Conservation (phyloP, 805 yeast species). For the Barnettozyma siamensis region DNA sequence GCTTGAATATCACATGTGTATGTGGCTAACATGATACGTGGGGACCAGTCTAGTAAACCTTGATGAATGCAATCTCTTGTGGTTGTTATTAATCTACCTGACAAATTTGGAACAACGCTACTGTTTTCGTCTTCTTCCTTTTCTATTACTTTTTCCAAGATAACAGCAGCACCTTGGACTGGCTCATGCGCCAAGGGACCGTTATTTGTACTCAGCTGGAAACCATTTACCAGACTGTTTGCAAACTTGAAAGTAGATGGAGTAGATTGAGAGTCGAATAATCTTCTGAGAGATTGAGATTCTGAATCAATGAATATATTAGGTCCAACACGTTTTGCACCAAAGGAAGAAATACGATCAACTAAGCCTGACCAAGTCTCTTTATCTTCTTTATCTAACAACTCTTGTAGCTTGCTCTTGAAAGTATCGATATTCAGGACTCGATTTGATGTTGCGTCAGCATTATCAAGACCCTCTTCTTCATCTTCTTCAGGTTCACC, state of each 20-base stretch:
- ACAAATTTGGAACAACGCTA: slow-evolving; percentile 37
- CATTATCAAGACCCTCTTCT: slow-evolving; percentile 22
- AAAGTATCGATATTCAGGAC: slow-evolving; percentile 27
- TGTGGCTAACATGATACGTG: slow-evolving; percentile 87
- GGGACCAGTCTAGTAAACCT: slow-evolving; percentile 74
- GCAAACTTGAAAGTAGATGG: slow-evolving; percentile 36
- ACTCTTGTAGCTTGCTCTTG: slow-evolving; percentile 27
- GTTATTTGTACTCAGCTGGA: slow-evolving; percentile 70
- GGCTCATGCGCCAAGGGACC: slow-evolving; percentile 92
- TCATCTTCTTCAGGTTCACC: slow-evolving; percentile 17
- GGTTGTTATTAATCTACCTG: slow-evolving; percentile 70
- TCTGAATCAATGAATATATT: slow-evolving; percentile 61
- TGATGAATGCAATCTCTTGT: slow-evolving; percentile 70
- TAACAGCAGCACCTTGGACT: slow-evolving; percentile 67
- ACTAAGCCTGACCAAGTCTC: slow-evolving; percentile 27
- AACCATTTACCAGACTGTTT: slow-evolving; percentile 71
- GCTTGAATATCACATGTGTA: slow-evolving; percentile 95
- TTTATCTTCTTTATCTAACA: slow-evolving; percentile 25
- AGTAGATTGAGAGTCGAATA: slow-evolving; percentile 18
- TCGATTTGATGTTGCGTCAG: slow-evolving; percentile 16
- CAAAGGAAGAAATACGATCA: slow-evolving; percentile 56
- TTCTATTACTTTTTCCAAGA: slow-evolving; percentile 36
- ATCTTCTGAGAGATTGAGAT: slow-evolving; percentile 29
- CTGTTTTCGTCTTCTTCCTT: slow-evolving; percentile 24
- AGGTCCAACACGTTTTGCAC: slow-evolving; percentile 72